A percentile compares a stretch with the other conserved stretches of the same genome.
phyloP scores from a whole-genome alignment of 495 filamentous ascomycete species.

The Lasiosphaeria hispida region DNA sequence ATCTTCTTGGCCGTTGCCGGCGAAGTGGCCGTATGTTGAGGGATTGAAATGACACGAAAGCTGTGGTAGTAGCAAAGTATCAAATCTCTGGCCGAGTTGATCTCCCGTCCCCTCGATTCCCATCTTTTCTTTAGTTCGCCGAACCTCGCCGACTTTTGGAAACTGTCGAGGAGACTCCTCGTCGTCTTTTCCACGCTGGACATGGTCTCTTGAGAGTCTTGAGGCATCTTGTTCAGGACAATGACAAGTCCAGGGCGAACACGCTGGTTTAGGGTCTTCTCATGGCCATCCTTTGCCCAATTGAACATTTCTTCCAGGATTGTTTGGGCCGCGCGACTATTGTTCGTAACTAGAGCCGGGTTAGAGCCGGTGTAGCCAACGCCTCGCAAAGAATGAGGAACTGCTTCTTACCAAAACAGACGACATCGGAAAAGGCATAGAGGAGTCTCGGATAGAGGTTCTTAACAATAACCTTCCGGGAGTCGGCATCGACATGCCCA shows the following conservation, averaged over 20 bases:
- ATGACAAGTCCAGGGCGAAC: slow-evolving; percentile 48
- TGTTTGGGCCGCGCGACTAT: slow-evolving; percentile 12
- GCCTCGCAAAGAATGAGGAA: too few species aligned
- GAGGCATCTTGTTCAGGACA: slow-evolving; percentile 40
- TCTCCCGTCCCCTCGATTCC: slow-evolving; percentile 8
- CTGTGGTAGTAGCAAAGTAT: slow-evolving; percentile 36
- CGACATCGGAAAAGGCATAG: slow-evolving; percentile 49
- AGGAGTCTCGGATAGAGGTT: slow-evolving; percentile 49
- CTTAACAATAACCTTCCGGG: slow-evolving; percentile 31
- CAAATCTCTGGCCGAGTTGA: slow-evolving; percentile 33
- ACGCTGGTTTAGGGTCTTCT: slow-evolving; percentile 48
- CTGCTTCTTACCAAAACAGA: slow-evolving; percentile 32
- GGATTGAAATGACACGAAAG: slow-evolving; percentile 24
- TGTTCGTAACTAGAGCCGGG: too few species aligned
- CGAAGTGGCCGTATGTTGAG: slow-evolving; percentile 13
- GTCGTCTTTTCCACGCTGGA: slow-evolving; percentile 13
- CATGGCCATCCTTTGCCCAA: slow-evolving; percentile 32
- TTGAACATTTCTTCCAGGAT: slow-evolving; percentile 30
- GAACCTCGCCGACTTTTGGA: slow-evolving; percentile 16
- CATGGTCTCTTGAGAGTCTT: slow-evolving; percentile 21
- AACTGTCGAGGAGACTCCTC: slow-evolving; percentile 16
- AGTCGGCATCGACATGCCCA: slow-evolving; percentile 12
- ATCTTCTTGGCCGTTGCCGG: slow-evolving; percentile 14
- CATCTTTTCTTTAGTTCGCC: slow-evolving; percentile 13
- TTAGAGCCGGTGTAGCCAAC: too few species aligned